Evolutionary conservation across 202 grass and related monocot genomes (phyloP), one percentile per base, ranked within the genome.

Genomic region (Panicum virgatum): DNA sequence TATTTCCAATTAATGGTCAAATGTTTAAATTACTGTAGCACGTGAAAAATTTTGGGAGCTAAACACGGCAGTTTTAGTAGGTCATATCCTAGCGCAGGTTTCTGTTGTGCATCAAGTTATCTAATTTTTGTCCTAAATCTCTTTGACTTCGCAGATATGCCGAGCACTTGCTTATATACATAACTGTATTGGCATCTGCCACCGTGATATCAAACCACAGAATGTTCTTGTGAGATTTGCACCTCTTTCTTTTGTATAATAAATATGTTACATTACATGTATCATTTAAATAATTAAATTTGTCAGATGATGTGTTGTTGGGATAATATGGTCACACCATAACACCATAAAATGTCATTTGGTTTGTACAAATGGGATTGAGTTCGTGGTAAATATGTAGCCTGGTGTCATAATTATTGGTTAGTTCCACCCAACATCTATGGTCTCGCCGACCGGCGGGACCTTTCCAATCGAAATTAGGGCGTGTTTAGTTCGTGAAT

Each of bases 131-230:
- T 82, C 15, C 22, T 67, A 26, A 58, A 81, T 86, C 72, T 20
- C 0, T n/a, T n/a, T 32, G 66, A 80, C 69, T 87, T 89, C 90
- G 73, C 90, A 98, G 96, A 98, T 95, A 89, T 93, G 96, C 65
- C 88, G 96, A 75, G 90, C 96, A 56, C 96, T 98, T 95, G 89
- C 92, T 80, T 98, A 98, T 81, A 91, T 98, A 72, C 96, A 98
- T 69, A 98, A 95, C 53, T 80, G 88, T 32, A 66, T 98, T 86
- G 92, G 90, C 70, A 95, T 95, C 80, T 95, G 96, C 84, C 96
- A 98, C 74, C 96, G 96, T 73, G 96, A 98, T 93, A 98, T 98
- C 82, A 98, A 98, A 85, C 96, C 96, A 18, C 96, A 98, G 50
- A 98, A 98, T 19, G 68, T 98, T 83, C 96, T 98, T 78, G 96